Evolutionary conservation across 345 rosid genomes (phyloP).

Genomic region (Triadica sebifera): DNA sequence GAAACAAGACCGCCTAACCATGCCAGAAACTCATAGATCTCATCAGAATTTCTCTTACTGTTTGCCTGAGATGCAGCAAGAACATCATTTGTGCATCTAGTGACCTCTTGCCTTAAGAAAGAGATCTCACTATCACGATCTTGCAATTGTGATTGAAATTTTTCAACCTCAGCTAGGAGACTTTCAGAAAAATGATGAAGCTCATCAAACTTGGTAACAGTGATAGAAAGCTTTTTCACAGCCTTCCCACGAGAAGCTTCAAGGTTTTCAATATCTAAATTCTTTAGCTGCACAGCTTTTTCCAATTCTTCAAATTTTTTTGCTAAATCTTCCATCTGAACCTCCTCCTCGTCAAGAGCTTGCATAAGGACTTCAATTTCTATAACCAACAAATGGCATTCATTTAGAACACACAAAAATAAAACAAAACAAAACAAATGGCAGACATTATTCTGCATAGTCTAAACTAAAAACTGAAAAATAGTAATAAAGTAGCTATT

Average conservation of each 20-base stretch:
- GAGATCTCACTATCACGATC: constrained; percentile 90
- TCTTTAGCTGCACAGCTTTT: constrained; percentile 57
- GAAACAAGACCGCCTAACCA: constrained; percentile 63
- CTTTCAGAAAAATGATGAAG: constrained; percentile 84
- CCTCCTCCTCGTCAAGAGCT: constrained; percentile 97
- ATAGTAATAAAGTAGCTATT: constrained; percentile 10
- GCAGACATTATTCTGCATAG: background rate
- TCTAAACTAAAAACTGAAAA: constrained; percentile 3
- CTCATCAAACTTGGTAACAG: constrained; percentile 87
- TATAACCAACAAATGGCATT: constrained; percentile 28
- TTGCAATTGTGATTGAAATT: constrained; percentile 77
- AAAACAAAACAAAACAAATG: too few species aligned
- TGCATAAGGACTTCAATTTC: constrained; percentile 93
- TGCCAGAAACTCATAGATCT: constrained; percentile 49
- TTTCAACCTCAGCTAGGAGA: constrained; percentile 81
- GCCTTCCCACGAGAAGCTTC: constrained; percentile 80
- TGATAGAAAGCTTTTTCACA: constrained; percentile 74
- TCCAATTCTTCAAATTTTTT: constrained; percentile 60
- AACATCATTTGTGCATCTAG: constrained; percentile 86
- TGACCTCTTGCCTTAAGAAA: constrained; percentile 94
- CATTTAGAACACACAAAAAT: too few species aligned
- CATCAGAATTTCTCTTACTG: constrained; percentile 53
- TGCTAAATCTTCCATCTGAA: constrained; percentile 75
- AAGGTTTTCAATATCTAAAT: constrained; percentile 61
- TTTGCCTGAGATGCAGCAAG: constrained; percentile 67